Percentiles rank a stretch among this genome's conserved stretches.
Conservation (phyloP, 768 basidiomycete species). For the Tulasnella sp. region DNA sequence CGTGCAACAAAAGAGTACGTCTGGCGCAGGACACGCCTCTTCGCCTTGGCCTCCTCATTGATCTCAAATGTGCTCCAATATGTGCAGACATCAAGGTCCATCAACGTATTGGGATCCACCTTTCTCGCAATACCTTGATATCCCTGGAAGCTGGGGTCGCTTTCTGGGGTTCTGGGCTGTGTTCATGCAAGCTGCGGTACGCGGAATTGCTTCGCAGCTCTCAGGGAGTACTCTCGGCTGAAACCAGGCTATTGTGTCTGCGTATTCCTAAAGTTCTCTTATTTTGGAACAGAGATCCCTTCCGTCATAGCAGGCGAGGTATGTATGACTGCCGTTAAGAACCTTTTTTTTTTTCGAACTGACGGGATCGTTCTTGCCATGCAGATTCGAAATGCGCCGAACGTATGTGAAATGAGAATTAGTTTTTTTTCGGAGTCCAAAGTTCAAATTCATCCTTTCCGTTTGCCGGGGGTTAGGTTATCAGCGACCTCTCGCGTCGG, state of each 20-base stretch:
- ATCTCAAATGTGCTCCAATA: background rate
- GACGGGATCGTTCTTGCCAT: too few species aligned
- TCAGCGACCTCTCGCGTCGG: background rate
- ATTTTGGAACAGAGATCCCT: constrained; percentile 16
- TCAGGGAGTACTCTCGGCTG: background rate
- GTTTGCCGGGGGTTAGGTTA: background rate
- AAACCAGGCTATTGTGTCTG: constrained; percentile 26
- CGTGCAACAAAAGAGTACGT: background rate
- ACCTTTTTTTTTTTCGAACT: background rate
- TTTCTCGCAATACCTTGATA: constrained; percentile 51
- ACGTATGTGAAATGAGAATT: background rate
- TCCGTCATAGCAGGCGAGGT: constrained; percentile 16
- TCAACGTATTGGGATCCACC: constrained; percentile 40
- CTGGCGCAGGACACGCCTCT: background rate
- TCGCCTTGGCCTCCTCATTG: background rate
- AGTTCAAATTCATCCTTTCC: background rate
- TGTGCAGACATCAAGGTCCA: background rate
- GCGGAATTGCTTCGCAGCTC: background rate
- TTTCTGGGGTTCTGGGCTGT: constrained; percentile 66
- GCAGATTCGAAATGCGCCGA: constrained; percentile 14
- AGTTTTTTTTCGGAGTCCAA: background rate
- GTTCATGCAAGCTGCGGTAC: constrained; percentile 48
- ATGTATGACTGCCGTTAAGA: background rate
- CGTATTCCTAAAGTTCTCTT: background rate
- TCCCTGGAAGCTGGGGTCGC: constrained; percentile 49